Base-by-base conservation (phyloP, 306 rosid genomes). In the Cucumis melo region DNA sequence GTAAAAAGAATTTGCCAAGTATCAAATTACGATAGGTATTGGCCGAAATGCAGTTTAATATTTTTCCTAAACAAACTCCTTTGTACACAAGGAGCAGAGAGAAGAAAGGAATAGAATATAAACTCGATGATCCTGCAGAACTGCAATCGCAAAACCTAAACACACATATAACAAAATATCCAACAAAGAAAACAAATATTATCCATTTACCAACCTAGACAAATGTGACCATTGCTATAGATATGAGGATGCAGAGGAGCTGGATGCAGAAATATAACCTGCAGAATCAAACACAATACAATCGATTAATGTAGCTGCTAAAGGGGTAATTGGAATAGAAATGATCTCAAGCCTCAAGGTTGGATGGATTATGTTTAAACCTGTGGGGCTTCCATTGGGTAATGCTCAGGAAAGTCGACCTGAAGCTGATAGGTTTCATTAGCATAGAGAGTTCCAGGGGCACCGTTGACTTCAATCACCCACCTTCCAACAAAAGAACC, bases 381-480 rank as follows among this genome's bases (percentile, higher is more conserved):
- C 99, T 95, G 99, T 0, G 99, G 99, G 48, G 99, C 98, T 87
- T 95, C 98, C 99, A 95, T 95, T 2, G 98, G 99, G 80, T 95
- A 95, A 89, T 95, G 91, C 90, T 95, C 98, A 6, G 99, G 99
- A 79, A 95, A 95, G 71, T 95, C 99, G 2, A 95, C 98, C 91
- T 95, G 99, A 83, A 95, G 99, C 88, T 92, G 99, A 79, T 89
- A 95, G 74, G 91, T 87, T 79, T 95, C 99, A 74, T 91, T 95
- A 5, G 91, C 74, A 76, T 92, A 95, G 9, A 95, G 98, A 72
- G 99, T 95, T 24, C 97, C 99, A 12, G 96, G 92, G 81, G 98
- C 99, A 75, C 99, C 99, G 84, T 80, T 82, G 81, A 95, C 99
- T 86, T 95, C 99, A 85, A 95, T 91, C 71, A 95, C 97, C 99